A percentile compares a stretch with the other conserved stretches of the same genome.
Conservation (phyloP, 2,329 filamentous ascomycete species). For the Microascus cirrosus region DNA sequence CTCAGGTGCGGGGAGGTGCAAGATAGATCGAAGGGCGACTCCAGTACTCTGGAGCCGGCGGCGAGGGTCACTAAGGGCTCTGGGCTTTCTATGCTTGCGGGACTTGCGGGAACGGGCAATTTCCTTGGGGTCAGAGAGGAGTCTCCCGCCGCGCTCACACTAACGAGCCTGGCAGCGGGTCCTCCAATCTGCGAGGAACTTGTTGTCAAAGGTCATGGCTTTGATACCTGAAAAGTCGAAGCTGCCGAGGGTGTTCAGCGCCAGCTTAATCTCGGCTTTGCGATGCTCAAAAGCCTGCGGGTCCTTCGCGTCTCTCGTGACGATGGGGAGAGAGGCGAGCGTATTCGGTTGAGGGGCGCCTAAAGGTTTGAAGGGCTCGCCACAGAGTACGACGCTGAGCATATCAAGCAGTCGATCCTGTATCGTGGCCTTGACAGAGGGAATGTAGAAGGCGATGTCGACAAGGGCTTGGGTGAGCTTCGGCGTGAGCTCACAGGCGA, state of each 20-base stretch:
- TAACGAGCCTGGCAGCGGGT: slow-evolving; percentile 1
- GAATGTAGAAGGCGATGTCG: slow-evolving; percentile 98
- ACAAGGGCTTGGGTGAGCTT: slow-evolving; percentile 91
- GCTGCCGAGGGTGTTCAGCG: slow-evolving; percentile 89
- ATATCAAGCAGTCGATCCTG: slow-evolving; percentile 91
- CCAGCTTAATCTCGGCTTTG: slow-evolving; percentile 82
- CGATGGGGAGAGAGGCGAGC: slow-evolving; percentile 69
- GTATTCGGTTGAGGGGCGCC: slow-evolving; percentile 79
- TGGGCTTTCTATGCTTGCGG: background rate
- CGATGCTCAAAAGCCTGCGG: slow-evolving; percentile 68
- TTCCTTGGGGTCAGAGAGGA: background rate
- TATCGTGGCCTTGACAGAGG: slow-evolving; percentile 82
- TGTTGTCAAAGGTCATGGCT: background rate
- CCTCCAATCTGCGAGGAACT: background rate
- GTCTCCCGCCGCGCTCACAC: background rate
- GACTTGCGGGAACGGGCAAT: no score
- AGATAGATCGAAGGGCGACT: background rate
- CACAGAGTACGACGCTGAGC: slow-evolving; percentile 86
- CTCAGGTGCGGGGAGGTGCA: background rate
- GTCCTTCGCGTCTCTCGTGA: slow-evolving; percentile 79
- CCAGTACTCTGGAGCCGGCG: background rate
- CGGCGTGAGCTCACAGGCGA: slow-evolving; percentile 87
- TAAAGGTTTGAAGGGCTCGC: slow-evolving; percentile 82
- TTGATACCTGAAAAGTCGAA: slow-evolving; percentile 65
- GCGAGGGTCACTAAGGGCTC: background rate